A percentile compares a stretch with the other conserved stretches of the same genome.
phyloP scores from a whole-genome alignment of 164 flowering plant genomes.

The Nymphaea thermarum region DNA sequence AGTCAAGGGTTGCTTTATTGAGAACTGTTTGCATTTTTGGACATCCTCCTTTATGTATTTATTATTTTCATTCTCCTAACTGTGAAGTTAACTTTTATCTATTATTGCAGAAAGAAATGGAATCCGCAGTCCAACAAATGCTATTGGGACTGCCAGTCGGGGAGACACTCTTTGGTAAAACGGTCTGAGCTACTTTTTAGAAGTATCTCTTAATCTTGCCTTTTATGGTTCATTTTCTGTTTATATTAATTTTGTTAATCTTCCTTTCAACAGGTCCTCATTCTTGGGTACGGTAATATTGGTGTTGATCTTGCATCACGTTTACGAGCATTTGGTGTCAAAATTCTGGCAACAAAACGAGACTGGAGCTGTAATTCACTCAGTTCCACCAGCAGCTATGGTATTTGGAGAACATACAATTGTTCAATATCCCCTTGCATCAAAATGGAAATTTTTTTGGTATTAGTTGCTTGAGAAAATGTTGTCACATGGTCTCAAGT shows the following conservation, averaged over 20 bases:
- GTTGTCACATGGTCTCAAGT: too few species aligned
- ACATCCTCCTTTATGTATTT: neutral
- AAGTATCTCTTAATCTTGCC: too few species aligned
- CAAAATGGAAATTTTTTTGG: too few species aligned
- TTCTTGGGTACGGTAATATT: conserved; percentile 80
- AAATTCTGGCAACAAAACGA: conserved; percentile 77
- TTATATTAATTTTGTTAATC: too few species aligned
- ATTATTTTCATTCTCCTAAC: neutral
- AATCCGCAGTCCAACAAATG: conserved; percentile 37
- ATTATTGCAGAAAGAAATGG: conserved; percentile 63
- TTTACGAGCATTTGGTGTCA: conserved; percentile 76
- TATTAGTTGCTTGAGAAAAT: too few species aligned
- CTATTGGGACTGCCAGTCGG: conserved; percentile 71
- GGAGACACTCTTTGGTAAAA: conserved; percentile 75
- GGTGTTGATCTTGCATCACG: conserved; percentile 82
- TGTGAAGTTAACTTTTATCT: neutral
- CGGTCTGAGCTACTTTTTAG: conserved; percentile 31
- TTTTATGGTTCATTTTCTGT: too few species aligned
- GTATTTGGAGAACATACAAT: conserved; percentile 14
- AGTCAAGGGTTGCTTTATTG: too few species aligned
- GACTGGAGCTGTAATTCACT: conserved; percentile 37
- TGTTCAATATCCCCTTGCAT: too few species aligned
- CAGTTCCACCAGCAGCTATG: conserved; percentile 18
- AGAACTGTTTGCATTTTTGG: neutral
- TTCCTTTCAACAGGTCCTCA: conserved; percentile 41